phyloP scores from a whole-genome alignment of 306 rosid species.

The Rosa multiflora region DNA sequence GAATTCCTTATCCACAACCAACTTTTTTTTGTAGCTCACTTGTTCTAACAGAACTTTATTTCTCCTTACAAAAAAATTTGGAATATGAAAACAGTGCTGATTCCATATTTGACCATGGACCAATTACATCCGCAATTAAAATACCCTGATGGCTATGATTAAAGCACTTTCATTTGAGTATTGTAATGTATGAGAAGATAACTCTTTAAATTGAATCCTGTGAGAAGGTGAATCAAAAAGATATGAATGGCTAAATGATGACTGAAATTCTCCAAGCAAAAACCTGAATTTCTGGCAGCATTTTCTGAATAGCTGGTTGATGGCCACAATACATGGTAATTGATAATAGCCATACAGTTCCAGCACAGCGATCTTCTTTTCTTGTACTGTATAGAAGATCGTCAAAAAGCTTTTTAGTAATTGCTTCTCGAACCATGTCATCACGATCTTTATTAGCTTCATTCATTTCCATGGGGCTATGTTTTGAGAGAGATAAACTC shows the following conservation, averaged over 20 bases:
- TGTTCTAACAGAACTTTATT: neutral
- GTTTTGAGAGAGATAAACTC: conserved; percentile 45
- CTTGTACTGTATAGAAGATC: conserved; percentile 82
- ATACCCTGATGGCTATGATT: neutral
- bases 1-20: neutral
- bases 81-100: neutral
- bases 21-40: neutral
- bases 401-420: conserved; percentile 80
- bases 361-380: conserved; percentile 98
- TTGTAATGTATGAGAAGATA: neutral
- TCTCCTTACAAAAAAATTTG: neutral
- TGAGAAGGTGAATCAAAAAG: neutral
- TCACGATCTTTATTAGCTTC: conserved; percentile 52
- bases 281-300: conserved; percentile 99
- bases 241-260: neutral
- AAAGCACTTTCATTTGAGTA: neutral
- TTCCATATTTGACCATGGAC: neutral
- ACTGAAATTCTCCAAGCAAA: conserved; percentile 13
- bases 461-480: conserved; percentile 31
- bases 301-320: conserved; percentile 68
- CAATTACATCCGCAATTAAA: neutral
- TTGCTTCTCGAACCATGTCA: conserved; percentile 63
- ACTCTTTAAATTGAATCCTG: neutral
- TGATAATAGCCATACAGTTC: conserved; percentile 93
- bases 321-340: conserved; percentile 87